These are phyloP conservation scores for Pulveroboletus sp. DNA, from an alignment of 768 basidiomycete genomes.

Conservation along the genomic window DNA sequence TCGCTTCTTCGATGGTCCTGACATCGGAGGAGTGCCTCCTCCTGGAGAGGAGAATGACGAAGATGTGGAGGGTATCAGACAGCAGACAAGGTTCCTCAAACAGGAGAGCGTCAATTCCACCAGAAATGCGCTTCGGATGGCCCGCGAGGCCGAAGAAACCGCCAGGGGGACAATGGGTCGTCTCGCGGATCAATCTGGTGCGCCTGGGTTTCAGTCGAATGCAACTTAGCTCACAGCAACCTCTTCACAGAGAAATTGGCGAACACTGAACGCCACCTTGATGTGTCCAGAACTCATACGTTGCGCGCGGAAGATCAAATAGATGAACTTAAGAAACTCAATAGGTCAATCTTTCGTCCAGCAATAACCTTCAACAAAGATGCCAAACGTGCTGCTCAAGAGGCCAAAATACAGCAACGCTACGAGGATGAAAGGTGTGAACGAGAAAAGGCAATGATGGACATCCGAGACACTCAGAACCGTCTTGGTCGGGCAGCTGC, in stretches of 20 bases:
- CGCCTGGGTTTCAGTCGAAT: constrained; percentile 18
- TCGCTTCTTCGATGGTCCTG: constrained; percentile 67
- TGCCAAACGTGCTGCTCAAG: constrained; percentile 81
- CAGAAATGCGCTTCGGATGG: constrained; percentile 88
- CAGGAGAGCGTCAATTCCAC: constrained; percentile 89
- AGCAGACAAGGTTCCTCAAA: constrained; percentile 83
- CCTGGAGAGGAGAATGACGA: constrained; percentile 78
- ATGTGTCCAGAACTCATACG: constrained; percentile 85
- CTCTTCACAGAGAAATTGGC: constrained; percentile 67
- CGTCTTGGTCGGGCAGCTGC: constrained; percentile 73
- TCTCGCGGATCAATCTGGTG: constrained; percentile 93
- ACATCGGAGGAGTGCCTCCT: constrained; percentile 40
- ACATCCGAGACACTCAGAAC: constrained; percentile 83
- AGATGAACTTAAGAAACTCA: constrained; percentile 89
- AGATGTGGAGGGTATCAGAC: constrained; percentile 92
- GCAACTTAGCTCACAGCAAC: not conserved
- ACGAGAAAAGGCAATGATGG: constrained; percentile 80
- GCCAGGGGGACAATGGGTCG: constrained; percentile 78
- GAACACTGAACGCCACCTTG: constrained; percentile 92
- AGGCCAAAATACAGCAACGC: constrained; percentile 76
- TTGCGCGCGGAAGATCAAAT: constrained; percentile 89
- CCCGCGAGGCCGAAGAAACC: constrained; percentile 95
- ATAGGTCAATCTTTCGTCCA: constrained; percentile 91
- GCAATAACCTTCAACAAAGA: constrained; percentile 93
- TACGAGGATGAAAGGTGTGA: constrained; percentile 84